These are phyloP conservation scores for Allium cepa DNA, from an alignment of 106 monocot genomes.

Conservation along the genomic window DNA sequence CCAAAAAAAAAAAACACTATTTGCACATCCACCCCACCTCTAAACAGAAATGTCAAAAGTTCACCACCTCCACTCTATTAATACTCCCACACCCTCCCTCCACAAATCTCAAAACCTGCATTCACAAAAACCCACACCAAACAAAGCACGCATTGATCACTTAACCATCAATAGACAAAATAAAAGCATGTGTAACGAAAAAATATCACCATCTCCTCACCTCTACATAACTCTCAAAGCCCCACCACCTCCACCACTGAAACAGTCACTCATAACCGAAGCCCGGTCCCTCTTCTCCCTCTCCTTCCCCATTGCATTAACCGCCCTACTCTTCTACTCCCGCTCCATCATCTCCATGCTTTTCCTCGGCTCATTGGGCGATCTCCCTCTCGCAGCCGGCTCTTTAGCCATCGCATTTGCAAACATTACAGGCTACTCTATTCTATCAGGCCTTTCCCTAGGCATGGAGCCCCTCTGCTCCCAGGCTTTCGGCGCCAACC, in stretches of 20 bases:
- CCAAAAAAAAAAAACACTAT: background rate
- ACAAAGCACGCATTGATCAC: background rate
- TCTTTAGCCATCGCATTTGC: conserved; percentile 44
- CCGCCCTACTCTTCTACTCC: conserved; percentile 17
- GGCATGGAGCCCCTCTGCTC: conserved; percentile 62
- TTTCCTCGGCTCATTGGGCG: conserved; percentile 16
- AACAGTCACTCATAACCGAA: background rate
- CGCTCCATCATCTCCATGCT: conserved; percentile 24
- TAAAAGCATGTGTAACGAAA: conserved; percentile 6
- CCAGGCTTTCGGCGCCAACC: conserved; percentile 47
- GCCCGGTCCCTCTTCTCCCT: conserved; percentile 5
- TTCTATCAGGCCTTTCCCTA: conserved; percentile 48
- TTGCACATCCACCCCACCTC: background rate
- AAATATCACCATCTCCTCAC: conserved; percentile 6
- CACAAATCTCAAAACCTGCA: background rate
- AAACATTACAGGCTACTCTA: conserved; percentile 78
- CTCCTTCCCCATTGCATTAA: conserved; percentile 16
- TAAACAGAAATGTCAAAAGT: background rate
- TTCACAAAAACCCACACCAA: background rate
- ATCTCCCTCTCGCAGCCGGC: conserved; percentile 19
- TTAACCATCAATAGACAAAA: background rate
- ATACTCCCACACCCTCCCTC: background rate
- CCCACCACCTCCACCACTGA: background rate
- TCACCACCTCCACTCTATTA: background rate
- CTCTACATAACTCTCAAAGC: conserved; percentile 4